Conservation (phyloP, 352 stramenopile genomes). For the Phytophthora palmivora region DNA sequence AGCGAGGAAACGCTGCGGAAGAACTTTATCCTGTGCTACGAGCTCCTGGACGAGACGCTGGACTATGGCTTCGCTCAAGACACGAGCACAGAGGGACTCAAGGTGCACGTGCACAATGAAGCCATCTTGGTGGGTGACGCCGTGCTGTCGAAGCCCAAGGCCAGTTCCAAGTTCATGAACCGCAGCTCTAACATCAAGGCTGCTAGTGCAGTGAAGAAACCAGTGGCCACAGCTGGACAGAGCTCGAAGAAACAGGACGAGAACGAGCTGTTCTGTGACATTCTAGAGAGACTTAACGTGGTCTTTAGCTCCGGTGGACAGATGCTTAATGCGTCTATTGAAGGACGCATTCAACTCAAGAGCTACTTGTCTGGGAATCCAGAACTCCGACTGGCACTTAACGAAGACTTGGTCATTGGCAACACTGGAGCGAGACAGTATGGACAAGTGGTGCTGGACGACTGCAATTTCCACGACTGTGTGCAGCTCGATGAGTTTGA, state of each 20-base stretch:
- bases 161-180: slow-evolving; percentile 89
- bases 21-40: slow-evolving; percentile 99
- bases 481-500: slow-evolving; percentile 97
- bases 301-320: slow-evolving; percentile 97
- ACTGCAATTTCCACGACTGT: slow-evolving; percentile 99
- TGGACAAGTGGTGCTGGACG: slow-evolving; percentile 95
- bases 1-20: slow-evolving; percentile 99
- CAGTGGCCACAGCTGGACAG: slow-evolving; percentile 74
- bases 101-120: slow-evolving; percentile 99
- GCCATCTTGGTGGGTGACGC: slow-evolving; percentile 94
- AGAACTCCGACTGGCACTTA: slow-evolving; percentile 95
- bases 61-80: slow-evolving; percentile 99
- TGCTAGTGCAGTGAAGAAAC: slow-evolving; percentile 91
- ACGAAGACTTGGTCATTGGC: slow-evolving; percentile 97
- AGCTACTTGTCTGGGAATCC: slow-evolving; percentile 98
- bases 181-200: slow-evolving; percentile 82
- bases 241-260: slow-evolving; percentile 88
- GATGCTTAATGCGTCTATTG: slow-evolving; percentile 98
- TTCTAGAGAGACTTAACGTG: slow-evolving; percentile 97
- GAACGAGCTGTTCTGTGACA: slow-evolving; percentile 99
- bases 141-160: slow-evolving; percentile 88
- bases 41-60: slow-evolving; percentile 99
- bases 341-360: slow-evolving; percentile 99
- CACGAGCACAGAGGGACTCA: slow-evolving; percentile 97
- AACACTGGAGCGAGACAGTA: slow-evolving; percentile 84